These are phyloP conservation scores for Mycena amicta DNA, from an alignment of 768 basidiomycete species.

Conservation along the genomic window DNA sequence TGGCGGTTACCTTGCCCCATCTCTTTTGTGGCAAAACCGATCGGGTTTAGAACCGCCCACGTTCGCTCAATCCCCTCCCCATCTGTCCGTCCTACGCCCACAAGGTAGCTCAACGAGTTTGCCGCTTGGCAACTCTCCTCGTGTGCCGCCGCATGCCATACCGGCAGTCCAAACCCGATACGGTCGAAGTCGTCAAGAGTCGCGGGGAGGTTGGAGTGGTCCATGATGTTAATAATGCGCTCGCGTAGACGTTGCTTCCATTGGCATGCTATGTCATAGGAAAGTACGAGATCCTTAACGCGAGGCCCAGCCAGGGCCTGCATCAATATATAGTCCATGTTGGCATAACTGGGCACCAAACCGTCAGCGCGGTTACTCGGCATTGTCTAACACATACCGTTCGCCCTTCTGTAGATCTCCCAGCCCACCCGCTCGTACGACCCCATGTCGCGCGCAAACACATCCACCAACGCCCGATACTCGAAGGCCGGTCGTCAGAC, in stretches of 20 bases:
- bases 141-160: too few relatives aligned
- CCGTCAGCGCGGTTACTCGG: not conserved
- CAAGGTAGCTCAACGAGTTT: constrained; percentile 10
- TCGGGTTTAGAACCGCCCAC: constrained; percentile 24
- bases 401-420: too few relatives aligned
- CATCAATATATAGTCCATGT: not conserved
- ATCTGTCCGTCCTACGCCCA: constrained; percentile 4
- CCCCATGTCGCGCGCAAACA: too few relatives aligned
- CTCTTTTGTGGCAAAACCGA: constrained; percentile 28
- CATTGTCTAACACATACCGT: too few relatives aligned
- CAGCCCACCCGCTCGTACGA: too few relatives aligned
- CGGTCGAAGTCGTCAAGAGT: not conserved
- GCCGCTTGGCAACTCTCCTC: too few relatives aligned
- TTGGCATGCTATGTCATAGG: too few relatives aligned
- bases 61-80: too few relatives aligned
- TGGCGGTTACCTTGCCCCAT: constrained; percentile 28
- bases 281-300: not conserved
- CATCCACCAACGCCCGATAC: too few relatives aligned
- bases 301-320: not conserved
- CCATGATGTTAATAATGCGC: not conserved
- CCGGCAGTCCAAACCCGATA: not conserved
- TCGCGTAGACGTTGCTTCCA: not conserved
- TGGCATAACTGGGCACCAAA: not conserved
- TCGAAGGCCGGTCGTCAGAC: not conserved
- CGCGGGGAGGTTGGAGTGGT: not conserved